Conservation (phyloP, 139 green algal species). For the Chlamydomonas sphaeroides region DNA sequence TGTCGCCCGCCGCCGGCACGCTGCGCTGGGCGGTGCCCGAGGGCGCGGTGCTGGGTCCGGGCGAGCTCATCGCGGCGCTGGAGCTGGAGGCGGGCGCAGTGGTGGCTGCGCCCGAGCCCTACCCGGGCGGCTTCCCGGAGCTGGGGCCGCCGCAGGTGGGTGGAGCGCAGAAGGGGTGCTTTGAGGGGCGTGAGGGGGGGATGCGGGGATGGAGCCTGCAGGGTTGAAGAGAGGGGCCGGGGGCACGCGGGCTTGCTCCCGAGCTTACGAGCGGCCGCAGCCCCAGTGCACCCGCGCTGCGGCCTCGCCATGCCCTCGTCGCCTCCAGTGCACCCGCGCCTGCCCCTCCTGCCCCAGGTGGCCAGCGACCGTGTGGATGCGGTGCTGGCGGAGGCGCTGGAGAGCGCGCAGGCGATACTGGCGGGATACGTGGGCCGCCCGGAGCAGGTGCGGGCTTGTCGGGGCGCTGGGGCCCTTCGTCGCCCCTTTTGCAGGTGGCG, state of each 20-base stretch:
- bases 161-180: background rate
- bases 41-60: conserved; percentile 74
- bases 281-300: no score
- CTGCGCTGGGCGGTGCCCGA: conserved; percentile 82
- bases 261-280: no score
- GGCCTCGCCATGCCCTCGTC: no score
- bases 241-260: no score
- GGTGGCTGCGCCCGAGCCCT: conserved; percentile 63
- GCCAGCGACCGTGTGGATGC: conserved; percentile 49
- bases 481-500: no score
- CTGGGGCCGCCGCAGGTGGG: conserved; percentile 76
- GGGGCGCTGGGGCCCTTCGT: no score
- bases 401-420: conserved; percentile 67
- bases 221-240: no score
- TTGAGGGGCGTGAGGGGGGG: background rate
- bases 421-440: conserved; percentile 51
- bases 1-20: conserved; percentile 75
- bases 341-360: conserved; percentile 18
- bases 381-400: conserved; percentile 2
- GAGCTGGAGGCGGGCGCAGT: conserved; percentile 75
- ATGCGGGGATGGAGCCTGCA: no score
- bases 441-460: conserved; percentile 1
- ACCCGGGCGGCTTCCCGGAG: conserved; percentile 70
- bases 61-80: conserved; percentile 85
- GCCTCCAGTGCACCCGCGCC: no score